Conservation (phyloP, 2,329 filamentous ascomycete species). For the Venturia nashicola region DNA sequence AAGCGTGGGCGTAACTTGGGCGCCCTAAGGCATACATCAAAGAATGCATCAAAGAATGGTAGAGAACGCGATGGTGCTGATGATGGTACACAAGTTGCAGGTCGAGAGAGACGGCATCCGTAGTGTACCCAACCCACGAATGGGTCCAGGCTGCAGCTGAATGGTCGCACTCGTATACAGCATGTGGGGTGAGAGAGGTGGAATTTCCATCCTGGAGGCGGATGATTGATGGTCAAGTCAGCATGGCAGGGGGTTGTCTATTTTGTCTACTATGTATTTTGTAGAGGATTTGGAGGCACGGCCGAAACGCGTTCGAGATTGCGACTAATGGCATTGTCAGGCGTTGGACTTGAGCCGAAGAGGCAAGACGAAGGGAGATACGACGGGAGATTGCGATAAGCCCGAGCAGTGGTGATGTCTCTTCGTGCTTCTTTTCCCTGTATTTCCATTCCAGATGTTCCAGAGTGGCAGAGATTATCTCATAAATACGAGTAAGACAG, state of each 20-base stretch:
- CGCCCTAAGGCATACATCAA: too few relatives aligned
- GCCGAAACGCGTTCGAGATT: background rate
- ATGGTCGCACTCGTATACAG: background rate
- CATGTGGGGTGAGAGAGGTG: background rate
- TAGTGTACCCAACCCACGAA: background rate
- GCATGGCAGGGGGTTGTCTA: background rate
- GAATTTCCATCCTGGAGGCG: background rate
- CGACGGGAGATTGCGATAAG: too few relatives aligned
- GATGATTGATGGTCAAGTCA: background rate
- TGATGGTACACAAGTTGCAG: background rate
- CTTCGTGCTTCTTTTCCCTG: too few relatives aligned
- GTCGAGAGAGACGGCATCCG: background rate
- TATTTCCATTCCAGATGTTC: too few relatives aligned
- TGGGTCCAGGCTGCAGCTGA: background rate
- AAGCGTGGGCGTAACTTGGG: too few relatives aligned
- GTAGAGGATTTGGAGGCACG: background rate
- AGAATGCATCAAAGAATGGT: too few relatives aligned
- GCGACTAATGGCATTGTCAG: too few relatives aligned
- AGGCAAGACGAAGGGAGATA: background rate
- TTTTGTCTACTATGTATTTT: too few relatives aligned
- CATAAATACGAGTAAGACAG: too few relatives aligned
- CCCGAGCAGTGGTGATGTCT: too few relatives aligned
- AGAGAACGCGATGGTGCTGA: too few relatives aligned
- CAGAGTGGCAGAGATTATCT: too few relatives aligned
- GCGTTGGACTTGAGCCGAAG: background rate